A percentile compares a stretch with the other conserved stretches of the same genome.
phyloP scores from a whole-genome alignment of 139 green algal genomes.

The Chlorella sp. region DNA sequence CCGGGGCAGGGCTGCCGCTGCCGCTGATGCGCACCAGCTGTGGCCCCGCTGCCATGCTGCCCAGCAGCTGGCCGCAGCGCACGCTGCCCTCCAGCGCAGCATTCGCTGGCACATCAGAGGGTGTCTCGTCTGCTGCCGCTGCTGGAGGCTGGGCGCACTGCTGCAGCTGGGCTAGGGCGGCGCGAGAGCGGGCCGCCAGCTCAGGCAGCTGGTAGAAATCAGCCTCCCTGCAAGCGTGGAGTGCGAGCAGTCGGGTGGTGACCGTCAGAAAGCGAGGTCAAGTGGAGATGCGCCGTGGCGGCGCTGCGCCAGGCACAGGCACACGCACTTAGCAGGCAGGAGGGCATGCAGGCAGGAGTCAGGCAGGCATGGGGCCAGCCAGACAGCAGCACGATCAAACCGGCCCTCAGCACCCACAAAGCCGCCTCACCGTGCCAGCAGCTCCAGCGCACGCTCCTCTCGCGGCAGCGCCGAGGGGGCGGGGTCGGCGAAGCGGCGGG shows the following conservation, averaged over 20 bases:
- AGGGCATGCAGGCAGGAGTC: neutral
- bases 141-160: too few relatives aligned
- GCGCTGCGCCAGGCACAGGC: too few relatives aligned
- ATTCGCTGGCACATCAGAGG: constrained; percentile 24
- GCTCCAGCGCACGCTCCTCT: constrained; percentile 32
- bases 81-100: constrained; percentile 14
- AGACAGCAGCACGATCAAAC: neutral
- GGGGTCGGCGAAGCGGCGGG: constrained; percentile 34
- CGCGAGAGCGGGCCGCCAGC: constrained; percentile 9
- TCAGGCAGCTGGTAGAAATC: constrained; percentile 50
- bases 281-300: too few relatives aligned
- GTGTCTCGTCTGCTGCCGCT: neutral
- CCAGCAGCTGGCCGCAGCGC: constrained; percentile 16
- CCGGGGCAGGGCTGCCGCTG: neutral
- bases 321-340: too few relatives aligned
- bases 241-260: neutral
- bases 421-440: constrained; percentile 25
- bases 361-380: neutral
- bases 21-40: neutral
- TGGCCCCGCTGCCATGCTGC: neutral
- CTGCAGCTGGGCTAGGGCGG: neutral
- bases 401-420: neutral
- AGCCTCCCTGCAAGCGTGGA: constrained; percentile 27
- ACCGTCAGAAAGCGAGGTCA: neutral
- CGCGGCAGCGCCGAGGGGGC: constrained; percentile 30